phyloP scores from a whole-genome alignment of 2,329 filamentous ascomycete species.

The Paracamarosporium sp. region DNA sequence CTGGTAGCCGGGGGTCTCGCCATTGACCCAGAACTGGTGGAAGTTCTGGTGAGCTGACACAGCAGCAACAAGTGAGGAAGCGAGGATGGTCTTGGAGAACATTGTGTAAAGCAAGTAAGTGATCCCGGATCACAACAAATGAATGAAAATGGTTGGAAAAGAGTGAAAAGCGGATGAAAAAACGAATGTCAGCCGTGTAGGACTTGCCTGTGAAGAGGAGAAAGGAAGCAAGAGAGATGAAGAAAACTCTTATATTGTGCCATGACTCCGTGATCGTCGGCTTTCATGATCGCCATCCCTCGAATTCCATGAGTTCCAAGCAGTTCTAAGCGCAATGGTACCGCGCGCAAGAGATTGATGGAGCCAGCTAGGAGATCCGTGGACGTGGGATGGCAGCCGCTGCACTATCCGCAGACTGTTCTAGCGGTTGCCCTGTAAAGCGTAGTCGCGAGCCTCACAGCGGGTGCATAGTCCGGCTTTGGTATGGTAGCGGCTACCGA shows the following conservation, averaged over 20 bases:
- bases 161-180: background rate
- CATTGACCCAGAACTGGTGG: slow-evolving; percentile 41
- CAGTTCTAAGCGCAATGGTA: background rate
- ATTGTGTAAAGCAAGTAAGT: slow-evolving; percentile 26
- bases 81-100: slow-evolving; percentile 37
- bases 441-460: background rate
- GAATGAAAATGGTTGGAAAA: slow-evolving; percentile 10
- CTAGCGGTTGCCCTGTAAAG: background rate
- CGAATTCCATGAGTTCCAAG: background rate
- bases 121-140: slow-evolving; percentile 17
- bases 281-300: background rate
- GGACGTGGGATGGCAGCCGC: slow-evolving; percentile 1
- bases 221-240: background rate
- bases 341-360: slow-evolving; percentile 5
- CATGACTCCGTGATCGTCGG: background rate
- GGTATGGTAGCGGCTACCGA: background rate
- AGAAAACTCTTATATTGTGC: background rate
- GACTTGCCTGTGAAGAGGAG: slow-evolving; percentile 3
- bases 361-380: background rate
- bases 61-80: slow-evolving; percentile 31
- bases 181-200: slow-evolving; percentile 7
- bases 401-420: background rate
- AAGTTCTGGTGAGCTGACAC: slow-evolving; percentile 42
- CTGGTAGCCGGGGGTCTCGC: slow-evolving; percentile 36
- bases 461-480: background rate